phyloP scores from a whole-genome alignment of 805 yeast genomes.

The Yamadazyma olivae region DNA sequence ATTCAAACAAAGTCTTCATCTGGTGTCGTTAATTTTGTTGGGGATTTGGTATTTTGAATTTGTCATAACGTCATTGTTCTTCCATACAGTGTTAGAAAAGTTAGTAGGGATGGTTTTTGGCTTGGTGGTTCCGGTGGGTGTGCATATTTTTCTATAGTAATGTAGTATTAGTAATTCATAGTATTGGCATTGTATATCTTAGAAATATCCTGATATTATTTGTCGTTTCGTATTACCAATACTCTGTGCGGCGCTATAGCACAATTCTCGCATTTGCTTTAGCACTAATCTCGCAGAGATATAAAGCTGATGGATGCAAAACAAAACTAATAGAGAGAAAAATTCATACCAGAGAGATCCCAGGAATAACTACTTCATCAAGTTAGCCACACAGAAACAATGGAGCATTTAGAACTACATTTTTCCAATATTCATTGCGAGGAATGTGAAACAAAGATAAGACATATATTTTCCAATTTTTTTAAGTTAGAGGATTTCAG shows the following conservation, averaged over 20 bases:
- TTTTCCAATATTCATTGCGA: slow-evolving; percentile 55
- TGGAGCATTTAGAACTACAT: slow-evolving; percentile 20
- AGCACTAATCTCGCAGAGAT: slow-evolving; percentile 9
- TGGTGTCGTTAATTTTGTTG: background rate
- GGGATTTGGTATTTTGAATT: slow-evolving; percentile 38
- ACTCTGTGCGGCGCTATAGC: background rate
- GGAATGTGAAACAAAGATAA: slow-evolving; percentile 45
- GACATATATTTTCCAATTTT: slow-evolving; percentile 4
- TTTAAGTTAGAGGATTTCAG: slow-evolving; percentile 2
- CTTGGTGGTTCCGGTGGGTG: slow-evolving; percentile 24
- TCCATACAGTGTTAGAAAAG: slow-evolving; percentile 48
- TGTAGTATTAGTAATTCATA: no score
- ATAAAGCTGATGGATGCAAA: background rate
- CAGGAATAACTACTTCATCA: no score
- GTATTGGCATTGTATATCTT: no score
- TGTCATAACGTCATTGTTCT: slow-evolving; percentile 45
- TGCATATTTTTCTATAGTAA: no score
- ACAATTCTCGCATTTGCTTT: background rate
- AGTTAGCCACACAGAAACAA: slow-evolving; percentile 3
- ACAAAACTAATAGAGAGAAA: no score
- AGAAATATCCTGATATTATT: no score
- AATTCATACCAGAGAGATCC: no score
- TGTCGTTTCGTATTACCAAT: no score
- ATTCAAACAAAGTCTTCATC: background rate
- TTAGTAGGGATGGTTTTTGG: slow-evolving; percentile 43